Conservation (phyloP, 306 rosid species). For the Astragalus glycyphyllos region DNA sequence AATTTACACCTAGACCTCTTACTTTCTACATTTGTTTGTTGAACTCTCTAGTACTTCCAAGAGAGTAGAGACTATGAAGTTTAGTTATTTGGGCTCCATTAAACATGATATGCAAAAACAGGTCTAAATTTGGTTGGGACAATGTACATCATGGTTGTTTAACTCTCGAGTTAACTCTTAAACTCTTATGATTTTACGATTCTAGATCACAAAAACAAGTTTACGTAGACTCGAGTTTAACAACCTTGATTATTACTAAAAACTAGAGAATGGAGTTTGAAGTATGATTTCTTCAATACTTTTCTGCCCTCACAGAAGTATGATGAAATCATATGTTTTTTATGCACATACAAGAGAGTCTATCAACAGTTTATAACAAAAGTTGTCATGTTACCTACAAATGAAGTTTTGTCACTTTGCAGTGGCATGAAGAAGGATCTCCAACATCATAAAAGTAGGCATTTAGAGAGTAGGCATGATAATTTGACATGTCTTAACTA, state of each 20-base stretch:
- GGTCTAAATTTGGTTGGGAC: conserved; percentile 11
- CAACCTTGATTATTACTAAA: conserved; percentile 19
- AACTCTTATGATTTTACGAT: no score
- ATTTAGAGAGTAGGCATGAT: not conserved
- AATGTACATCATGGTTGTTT: conserved; percentile 10
- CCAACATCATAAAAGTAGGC: not conserved
- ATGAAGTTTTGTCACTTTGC: conserved; percentile 17
- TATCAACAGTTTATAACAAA: not conserved
- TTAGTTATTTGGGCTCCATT: conserved; percentile 32
- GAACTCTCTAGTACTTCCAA: conserved; percentile 6
- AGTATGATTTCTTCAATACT: not conserved
- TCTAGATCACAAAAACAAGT: no score
- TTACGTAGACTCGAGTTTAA: no score
- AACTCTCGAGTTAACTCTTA: no score
- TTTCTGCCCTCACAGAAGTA: conserved; percentile 13
- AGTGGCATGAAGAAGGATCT: not conserved
- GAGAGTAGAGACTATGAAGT: conserved; percentile 12
- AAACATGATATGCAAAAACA: conserved; percentile 7
- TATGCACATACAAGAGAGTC: not conserved
- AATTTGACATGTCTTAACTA: conserved; percentile 19
- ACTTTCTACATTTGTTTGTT: conserved; percentile 8
- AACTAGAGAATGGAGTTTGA: conserved; percentile 1
- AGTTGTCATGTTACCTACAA: conserved; percentile 15
- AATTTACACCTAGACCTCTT: not conserved
- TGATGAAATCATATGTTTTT: not conserved